phyloP scores from a whole-genome alignment of 352 stramenopile species.

The Globisporangium ultimum region DNA sequence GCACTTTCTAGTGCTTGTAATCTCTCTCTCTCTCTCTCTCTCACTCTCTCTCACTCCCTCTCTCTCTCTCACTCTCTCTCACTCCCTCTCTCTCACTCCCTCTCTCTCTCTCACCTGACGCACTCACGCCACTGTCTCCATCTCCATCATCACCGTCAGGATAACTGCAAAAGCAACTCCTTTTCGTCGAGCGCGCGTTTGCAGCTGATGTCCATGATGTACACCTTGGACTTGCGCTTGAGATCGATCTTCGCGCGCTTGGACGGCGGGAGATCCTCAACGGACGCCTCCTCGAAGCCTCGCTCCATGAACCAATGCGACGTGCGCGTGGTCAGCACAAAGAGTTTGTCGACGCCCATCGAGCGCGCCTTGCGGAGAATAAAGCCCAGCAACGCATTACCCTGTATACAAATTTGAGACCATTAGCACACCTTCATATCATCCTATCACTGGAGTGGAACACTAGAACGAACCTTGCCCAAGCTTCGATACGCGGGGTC shows the following conservation, averaged over 20 bases:
- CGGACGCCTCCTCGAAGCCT: slow-evolving; percentile 89
- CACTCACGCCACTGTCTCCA: no score
- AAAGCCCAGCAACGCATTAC: slow-evolving; percentile 90
- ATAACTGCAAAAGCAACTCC: slow-evolving; percentile 73
- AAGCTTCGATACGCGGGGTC: slow-evolving; percentile 83
- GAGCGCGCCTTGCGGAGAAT: slow-evolving; percentile 85
- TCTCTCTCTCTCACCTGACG: no score
- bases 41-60: no score
- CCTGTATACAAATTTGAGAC: slow-evolving; percentile 25
- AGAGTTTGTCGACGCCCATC: slow-evolving; percentile 89
- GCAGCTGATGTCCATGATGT: slow-evolving; percentile 87
- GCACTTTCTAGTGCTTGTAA: no score
- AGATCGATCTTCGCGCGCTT: slow-evolving; percentile 79
- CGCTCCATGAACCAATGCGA: slow-evolving; percentile 98
- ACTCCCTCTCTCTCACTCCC: no score
- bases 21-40: no score
- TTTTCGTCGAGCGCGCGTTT: slow-evolving; percentile 82
- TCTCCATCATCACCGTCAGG: slow-evolving; percentile 7
- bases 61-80: no score
- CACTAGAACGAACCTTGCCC: slow-evolving; percentile 44
- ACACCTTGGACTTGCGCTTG: slow-evolving; percentile 85
- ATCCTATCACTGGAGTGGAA: no score
- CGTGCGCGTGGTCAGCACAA: slow-evolving; percentile 97
- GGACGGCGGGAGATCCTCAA: slow-evolving; percentile 84
- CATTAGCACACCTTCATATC: no score